Base-by-base conservation (phyloP, 495 filamentous ascomycete species). In the Astrothelium macrocarpum region DNA sequence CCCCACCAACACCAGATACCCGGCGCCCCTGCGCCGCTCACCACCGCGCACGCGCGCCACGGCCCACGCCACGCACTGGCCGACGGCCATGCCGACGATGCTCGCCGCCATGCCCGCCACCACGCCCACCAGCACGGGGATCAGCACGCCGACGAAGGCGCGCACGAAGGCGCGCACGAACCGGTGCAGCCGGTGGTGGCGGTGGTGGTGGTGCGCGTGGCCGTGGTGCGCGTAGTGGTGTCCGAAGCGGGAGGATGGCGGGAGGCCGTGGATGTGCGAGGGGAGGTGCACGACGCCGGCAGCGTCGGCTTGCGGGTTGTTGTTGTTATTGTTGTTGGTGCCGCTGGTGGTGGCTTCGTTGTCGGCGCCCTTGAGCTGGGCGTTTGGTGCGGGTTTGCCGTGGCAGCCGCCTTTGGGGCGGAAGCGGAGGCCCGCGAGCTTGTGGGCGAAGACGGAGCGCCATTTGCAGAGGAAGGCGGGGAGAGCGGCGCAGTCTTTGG, bases 111-210 rank as follows among this genome's bases (percentile, higher is more conserved):
- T 70, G 29, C 71, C 71, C 20, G 68, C 71, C 20, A 67, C 64
- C 59, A 71, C 62, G 25, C 71, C 71, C 45, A 73, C 65, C 14
- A 73, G 66, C 49, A 73, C 65, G 10, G 69, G 69, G 56, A 71
- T 62, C 16, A 64, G 53, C 16, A 64, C 45, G 59, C 39, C 39
- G 32, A 60, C 32, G 64, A 68, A 66, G 46, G 53, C 53, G 62
- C 43, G 62, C 18, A 32, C n/a, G 62, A 69, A 58, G 2, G 63
- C 63, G 59, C 64, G 71, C 28, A 71, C 42, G 65, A 70, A 66
- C 49, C 60, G 62, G 14, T 62, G 28, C 31, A 53, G 3, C 12
- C 49, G 12, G 32, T 46, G 58, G 43, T 34, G 60, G 34, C 46
- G 63, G 39, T 18, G 23, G 32, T 63, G 43, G 60, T 28, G 26